Evolutionary conservation across 495 filamentous ascomycete species (phyloP).

Genomic region (Xylaria grammica): DNA sequence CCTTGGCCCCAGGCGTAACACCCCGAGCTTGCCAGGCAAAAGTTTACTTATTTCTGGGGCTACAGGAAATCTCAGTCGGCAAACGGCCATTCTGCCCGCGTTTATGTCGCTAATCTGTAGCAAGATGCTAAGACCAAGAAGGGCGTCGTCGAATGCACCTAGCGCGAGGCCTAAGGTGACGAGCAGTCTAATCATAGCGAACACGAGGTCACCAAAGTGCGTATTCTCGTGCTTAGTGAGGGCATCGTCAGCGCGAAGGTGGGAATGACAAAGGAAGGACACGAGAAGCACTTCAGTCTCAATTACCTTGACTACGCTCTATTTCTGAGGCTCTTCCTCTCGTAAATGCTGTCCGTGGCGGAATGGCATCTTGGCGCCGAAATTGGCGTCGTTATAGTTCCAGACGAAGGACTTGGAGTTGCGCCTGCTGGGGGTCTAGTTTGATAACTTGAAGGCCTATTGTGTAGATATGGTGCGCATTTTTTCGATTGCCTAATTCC

Average conservation of each 20-base stretch:
- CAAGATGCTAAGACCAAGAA: slow-evolving; percentile 10
- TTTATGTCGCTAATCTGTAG: slow-evolving; percentile 34
- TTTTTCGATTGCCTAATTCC: not conserved
- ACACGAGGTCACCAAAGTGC: slow-evolving; percentile 14
- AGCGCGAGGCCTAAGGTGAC: slow-evolving; percentile 5
- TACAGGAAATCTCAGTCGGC: slow-evolving; percentile 45
- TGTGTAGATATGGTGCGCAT: slow-evolving; percentile 41
- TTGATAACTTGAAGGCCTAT: slow-evolving; percentile 40
- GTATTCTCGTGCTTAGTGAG: slow-evolving; percentile 60
- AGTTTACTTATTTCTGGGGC: slow-evolving; percentile 48
- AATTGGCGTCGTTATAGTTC: slow-evolving; percentile 41
- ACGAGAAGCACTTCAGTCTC: slow-evolving; percentile 68
- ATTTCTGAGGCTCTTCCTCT: slow-evolving; percentile 65
- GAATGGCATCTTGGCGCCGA: slow-evolving; percentile 34
- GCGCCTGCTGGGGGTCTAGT: slow-evolving; percentile 42
- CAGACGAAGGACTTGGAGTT: slow-evolving; percentile 27
- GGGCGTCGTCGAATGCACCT: slow-evolving; percentile 24
- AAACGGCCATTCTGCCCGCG: slow-evolving; percentile 30
- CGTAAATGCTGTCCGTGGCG: slow-evolving; percentile 53
- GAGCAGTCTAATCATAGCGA: not conserved
- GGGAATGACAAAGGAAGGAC: slow-evolving; percentile 59
- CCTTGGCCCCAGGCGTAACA: slow-evolving; percentile 34
- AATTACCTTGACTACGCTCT: slow-evolving; percentile 70
- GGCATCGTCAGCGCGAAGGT: slow-evolving; percentile 60
- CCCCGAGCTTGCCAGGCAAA: slow-evolving; percentile 38